A percentile compares a stretch with the other conserved stretches of the same genome.
These are phyloP conservation scores for Coprinellus micaceus DNA, from an alignment of 768 basidiomycete genomes.

Conservation along the genomic window DNA sequence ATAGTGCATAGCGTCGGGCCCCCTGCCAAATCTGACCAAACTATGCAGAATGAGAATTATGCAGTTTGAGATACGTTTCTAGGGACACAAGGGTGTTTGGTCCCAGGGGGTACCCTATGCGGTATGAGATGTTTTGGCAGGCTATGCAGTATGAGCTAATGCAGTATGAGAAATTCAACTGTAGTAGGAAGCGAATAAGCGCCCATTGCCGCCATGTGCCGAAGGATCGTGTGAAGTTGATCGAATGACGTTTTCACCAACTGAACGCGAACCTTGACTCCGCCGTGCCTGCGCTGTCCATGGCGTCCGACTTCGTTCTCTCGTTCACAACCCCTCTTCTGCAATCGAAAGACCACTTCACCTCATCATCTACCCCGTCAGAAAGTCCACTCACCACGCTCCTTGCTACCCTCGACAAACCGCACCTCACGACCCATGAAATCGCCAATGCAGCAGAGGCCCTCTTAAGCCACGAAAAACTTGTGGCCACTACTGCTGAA, in stretches of 20 bases:
- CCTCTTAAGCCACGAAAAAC: background rate
- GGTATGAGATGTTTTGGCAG: background rate
- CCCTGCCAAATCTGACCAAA: background rate
- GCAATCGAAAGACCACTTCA: background rate
- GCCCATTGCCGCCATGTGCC: too few relatives aligned
- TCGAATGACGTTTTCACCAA: too few relatives aligned
- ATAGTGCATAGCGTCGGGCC: background rate
- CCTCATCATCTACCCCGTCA: background rate
- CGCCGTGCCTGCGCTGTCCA: background rate
- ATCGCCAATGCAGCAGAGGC: background rate
- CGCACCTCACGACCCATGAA: background rate
- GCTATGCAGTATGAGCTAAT: background rate
- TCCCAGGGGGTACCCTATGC: background rate
- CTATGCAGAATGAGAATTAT: background rate
- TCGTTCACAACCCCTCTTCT: background rate
- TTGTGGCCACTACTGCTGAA: background rate
- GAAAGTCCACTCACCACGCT: background rate
- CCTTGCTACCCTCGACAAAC: background rate
- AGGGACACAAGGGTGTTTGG: background rate
- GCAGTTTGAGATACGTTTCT: background rate
- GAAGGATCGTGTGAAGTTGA: too few relatives aligned
- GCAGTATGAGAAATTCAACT: background rate
- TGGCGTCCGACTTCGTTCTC: constrained; percentile 3
- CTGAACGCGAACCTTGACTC: too few relatives aligned
- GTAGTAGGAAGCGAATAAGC: too few relatives aligned